phyloP scores from a whole-genome alignment of 805 yeast species.

The Clavispora vitiphila region DNA sequence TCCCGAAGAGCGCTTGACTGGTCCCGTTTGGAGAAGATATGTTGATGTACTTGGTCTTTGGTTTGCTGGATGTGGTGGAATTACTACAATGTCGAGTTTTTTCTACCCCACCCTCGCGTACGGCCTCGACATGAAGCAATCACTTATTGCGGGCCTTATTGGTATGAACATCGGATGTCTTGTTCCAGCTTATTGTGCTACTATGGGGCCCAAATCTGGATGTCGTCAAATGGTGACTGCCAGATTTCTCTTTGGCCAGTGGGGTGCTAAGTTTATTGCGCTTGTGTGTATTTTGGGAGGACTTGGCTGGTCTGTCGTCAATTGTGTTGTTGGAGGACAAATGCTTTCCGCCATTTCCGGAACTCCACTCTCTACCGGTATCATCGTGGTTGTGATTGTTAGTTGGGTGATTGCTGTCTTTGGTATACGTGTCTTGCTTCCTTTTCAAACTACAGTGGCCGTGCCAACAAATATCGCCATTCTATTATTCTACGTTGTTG shows the following conservation, averaged over 20 bases:
- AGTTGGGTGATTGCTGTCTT: constrained; percentile 27
- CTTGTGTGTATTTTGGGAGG: constrained; percentile 28
- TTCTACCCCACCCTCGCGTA: constrained; percentile 28
- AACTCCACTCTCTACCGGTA: constrained; percentile 7
- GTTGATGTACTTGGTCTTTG: constrained; percentile 30
- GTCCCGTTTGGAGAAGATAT: constrained; percentile 17
- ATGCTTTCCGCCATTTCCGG: constrained; percentile 17
- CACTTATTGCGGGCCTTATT: constrained; percentile 27
- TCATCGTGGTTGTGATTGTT: constrained; percentile 20
- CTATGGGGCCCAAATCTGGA: constrained; percentile 36
- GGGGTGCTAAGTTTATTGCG: constrained; percentile 31
- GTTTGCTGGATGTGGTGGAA: constrained; percentile 37
- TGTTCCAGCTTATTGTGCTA: constrained; percentile 34
- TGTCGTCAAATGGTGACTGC: constrained; percentile 36
- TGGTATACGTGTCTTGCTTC: constrained; percentile 28
- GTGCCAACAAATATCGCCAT: constrained; percentile 27
- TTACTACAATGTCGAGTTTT: constrained; percentile 35
- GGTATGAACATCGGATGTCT: constrained; percentile 29
- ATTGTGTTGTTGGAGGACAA: constrained; percentile 36
- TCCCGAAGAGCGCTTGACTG: constrained; percentile 21
- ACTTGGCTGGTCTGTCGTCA: constrained; percentile 36
- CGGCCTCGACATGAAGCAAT: constrained; percentile 22
- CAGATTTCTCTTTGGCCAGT: constrained; percentile 30
- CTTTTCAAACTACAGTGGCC: constrained; percentile 25
- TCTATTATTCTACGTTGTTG: constrained; percentile 28